These are phyloP conservation scores for Beauveria sp. DNA, from an alignment of 2,329 filamentous ascomycete genomes.

Conservation along the genomic window DNA sequence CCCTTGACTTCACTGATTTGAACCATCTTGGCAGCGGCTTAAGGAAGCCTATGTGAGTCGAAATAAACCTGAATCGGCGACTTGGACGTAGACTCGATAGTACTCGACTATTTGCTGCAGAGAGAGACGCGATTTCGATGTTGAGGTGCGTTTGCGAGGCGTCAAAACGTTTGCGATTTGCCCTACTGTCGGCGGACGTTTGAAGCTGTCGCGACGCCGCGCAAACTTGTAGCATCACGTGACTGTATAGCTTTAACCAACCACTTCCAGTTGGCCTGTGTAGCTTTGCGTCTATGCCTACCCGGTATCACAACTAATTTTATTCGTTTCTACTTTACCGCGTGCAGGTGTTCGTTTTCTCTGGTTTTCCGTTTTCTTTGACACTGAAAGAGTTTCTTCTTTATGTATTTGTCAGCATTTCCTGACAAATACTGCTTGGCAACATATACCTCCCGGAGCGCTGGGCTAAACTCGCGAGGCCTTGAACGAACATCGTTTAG, in stretches of 20 bases:
- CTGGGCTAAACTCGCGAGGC: no score
- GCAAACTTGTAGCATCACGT: constrained; percentile 22
- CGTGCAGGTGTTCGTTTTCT: no score
- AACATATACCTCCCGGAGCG: no score
- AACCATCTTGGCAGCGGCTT: constrained; percentile 51
- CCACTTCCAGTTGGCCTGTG: background rate
- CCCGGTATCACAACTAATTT: background rate
- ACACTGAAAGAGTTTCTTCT: no score
- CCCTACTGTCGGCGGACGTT: constrained; percentile 18
- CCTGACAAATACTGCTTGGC: no score
- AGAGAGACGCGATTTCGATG: background rate
- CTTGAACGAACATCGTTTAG: no score
- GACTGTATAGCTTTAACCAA: constrained; percentile 5
- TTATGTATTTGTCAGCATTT: no score
- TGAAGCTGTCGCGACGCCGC: constrained; percentile 18
- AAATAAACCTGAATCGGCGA: background rate
- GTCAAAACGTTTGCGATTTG: constrained; percentile 29
- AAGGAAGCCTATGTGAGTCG: background rate
- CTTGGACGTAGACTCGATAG: constrained; percentile 1
- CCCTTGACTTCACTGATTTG: constrained; percentile 92
- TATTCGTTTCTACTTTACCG: background rate
- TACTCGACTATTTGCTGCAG: background rate
- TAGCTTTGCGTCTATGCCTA: background rate
- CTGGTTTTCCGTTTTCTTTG: no score
- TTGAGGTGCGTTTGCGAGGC: constrained; percentile 10